phyloP scores from a whole-genome alignment of 495 filamentous ascomycete species.

The Annulohypoxylon bovei region DNA sequence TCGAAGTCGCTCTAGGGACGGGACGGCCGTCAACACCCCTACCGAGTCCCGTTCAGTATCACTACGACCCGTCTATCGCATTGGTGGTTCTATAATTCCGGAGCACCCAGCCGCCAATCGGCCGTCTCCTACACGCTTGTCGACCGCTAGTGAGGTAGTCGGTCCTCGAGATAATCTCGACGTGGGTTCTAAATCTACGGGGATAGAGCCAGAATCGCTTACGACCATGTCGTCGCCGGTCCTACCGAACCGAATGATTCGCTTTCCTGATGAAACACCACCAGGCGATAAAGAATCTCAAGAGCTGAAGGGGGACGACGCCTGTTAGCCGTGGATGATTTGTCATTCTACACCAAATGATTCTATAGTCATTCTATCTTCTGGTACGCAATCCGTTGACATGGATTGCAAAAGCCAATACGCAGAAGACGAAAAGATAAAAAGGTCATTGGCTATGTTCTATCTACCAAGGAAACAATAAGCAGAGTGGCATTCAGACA shows the following conservation, averaged over 20 bases:
- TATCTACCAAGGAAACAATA: constrained; percentile 21
- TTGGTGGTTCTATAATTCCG: constrained; percentile 61
- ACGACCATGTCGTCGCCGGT: constrained; percentile 16
- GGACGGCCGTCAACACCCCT: constrained; percentile 26
- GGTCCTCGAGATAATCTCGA: constrained; percentile 14
- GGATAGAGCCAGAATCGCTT: neutral
- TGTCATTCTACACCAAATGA: constrained; percentile 6
- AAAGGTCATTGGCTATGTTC: constrained; percentile 6
- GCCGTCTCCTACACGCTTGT: neutral
- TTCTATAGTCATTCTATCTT: neutral
- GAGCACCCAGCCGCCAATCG: constrained; percentile 11
- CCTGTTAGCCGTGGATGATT: constrained; percentile 18
- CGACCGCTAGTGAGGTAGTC: constrained; percentile 6
- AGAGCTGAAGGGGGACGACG: constrained; percentile 11
- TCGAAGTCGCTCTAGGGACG: constrained; percentile 53
- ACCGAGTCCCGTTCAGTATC: constrained; percentile 44
- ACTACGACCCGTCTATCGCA: constrained; percentile 58
- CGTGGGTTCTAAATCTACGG: neutral
- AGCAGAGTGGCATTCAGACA: constrained; percentile 16
- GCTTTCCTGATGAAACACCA: constrained; percentile 55
- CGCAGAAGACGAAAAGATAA: constrained; percentile 21
- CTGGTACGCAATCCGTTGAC: neutral
- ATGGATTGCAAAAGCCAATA: neutral
- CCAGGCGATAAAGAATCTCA: neutral
- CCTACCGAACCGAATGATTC: constrained; percentile 49